Evolutionary conservation across 805 yeast species (phyloP), one percentile per base, ranked within the genome.

Genomic region (Metschnikowia hibisci): DNA sequence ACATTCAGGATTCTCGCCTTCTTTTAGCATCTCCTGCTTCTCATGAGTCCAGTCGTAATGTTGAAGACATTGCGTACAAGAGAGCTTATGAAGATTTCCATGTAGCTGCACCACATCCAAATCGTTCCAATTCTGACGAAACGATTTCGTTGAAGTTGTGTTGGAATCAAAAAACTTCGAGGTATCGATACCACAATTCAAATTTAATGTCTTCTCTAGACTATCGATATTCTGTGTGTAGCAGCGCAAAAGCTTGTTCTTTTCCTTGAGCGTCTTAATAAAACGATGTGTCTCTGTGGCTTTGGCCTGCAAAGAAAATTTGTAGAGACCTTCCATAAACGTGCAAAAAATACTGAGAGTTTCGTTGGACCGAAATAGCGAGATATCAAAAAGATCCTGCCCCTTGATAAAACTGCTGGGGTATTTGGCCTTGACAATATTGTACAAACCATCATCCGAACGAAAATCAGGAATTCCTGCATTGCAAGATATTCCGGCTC

Each of bases 401-500:
- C 98, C 98, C 53, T 81, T 83, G 33, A 83, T 81, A 14, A 83
- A 73, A 9, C 76, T 69, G 32, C 72, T 73, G 1, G 90, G 84
- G 52, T 78, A 76, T 49, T 77, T 77, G 14, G 66, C 61, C 57
- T 84, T 87, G 26, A 84, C 86, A 64, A 81, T 60, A 46, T 84
- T 81, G 65, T 91, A 90, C 8, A 90, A 73, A 2, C 98, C 98
- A 52, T 84, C 78, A 8, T 81, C 69, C 4, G 95, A 85, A 43
- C 98, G 74, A 61, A 90, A 90, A 60, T 91, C 98, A 3, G 99
- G 99, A 36, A 91, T 93, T 0, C 99, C 98, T 1, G 98, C 97
- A 59, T 86, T 87, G 60, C 96, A 88, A 12, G 96, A 87, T 45
- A 91, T 88, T 0, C 99, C 99, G 2, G 99, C 99, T 6, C 99